A percentile compares a stretch with the other conserved stretches of the same genome.
Evolutionary conservation across 2,329 filamentous ascomycete species (phyloP).

Genomic region (Sordariomycetes sp.): DNA sequence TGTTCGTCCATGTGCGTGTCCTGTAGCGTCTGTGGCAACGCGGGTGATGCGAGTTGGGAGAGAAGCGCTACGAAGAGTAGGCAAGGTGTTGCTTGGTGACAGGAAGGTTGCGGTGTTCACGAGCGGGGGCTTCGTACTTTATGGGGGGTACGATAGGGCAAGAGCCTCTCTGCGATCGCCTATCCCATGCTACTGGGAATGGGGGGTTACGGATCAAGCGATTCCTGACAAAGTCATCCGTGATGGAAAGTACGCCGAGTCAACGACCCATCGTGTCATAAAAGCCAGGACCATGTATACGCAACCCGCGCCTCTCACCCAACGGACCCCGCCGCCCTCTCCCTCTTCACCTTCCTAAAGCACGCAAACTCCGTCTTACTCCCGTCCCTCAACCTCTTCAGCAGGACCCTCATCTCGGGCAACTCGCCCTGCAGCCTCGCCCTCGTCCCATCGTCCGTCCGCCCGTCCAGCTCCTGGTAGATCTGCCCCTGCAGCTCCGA

Average conservation of each 20-base stretch:
- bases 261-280: not conserved
- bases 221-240: no score
- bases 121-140: no score
- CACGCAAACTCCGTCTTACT: constrained; percentile 82
- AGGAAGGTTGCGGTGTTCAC: no score
- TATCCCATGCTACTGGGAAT: no score
- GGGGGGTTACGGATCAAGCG: no score
- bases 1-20: not conserved
- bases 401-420: constrained; percentile 72
- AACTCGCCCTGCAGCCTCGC: constrained; percentile 72
- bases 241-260: no score
- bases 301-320: not conserved
- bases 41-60: no score
- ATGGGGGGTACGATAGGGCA: no score
- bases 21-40: not conserved
- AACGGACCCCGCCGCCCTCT: constrained; percentile 5
- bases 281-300: not conserved
- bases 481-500: constrained; percentile 77
- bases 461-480: constrained; percentile 78
- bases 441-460: constrained; percentile 79
- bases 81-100: no score
- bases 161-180: no score
- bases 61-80: no score
- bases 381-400: constrained; percentile 73
- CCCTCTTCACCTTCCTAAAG: constrained; percentile 52